Evolutionary conservation across 352 stramenopile genomes (phyloP).

Genomic region (Phytophthora sp.): DNA sequence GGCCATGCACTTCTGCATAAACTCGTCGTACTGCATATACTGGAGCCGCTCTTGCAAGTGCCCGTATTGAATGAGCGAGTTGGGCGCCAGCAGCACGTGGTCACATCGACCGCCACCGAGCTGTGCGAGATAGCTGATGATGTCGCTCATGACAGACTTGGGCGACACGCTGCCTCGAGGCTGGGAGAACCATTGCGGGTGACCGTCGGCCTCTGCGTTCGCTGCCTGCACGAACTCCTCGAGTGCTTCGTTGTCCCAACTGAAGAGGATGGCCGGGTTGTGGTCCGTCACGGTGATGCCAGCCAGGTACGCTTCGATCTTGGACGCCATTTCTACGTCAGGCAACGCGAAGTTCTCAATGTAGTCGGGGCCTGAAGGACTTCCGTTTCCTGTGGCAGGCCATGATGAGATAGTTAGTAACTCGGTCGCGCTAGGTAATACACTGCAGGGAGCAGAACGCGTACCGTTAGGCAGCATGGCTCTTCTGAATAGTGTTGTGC

Average conservation of each 20-base stretch:
- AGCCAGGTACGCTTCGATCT: constrained; percentile 42
- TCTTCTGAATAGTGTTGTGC: constrained; percentile 4
- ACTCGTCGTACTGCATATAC: constrained; percentile 58
- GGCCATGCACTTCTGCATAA: constrained; percentile 50
- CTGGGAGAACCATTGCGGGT: constrained; percentile 46
- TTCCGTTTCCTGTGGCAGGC: constrained; percentile 29
- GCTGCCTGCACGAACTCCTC: constrained; percentile 47
- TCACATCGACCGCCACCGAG: constrained; percentile 44
- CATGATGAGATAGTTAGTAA: too few relatives aligned
- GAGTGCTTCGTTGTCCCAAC: constrained; percentile 41
- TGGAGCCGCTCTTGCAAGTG: constrained; percentile 50
- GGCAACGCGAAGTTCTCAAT: constrained; percentile 28
- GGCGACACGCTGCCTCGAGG: constrained; percentile 42
- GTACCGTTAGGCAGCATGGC: constrained; percentile 43
- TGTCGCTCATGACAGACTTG: constrained; percentile 42
- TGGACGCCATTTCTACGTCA: constrained; percentile 37
- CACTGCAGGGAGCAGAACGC: background rate
- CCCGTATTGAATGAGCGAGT: constrained; percentile 55
- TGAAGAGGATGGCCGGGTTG: constrained; percentile 49
- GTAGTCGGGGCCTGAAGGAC: constrained; percentile 30
- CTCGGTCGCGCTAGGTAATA: background rate
- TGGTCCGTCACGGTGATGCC: constrained; percentile 44
- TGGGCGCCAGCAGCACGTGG: constrained; percentile 46
- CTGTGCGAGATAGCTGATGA: constrained; percentile 48
- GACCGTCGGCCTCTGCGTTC: constrained; percentile 33